Evolutionary conservation across 2,329 filamentous ascomycete genomes (phyloP).

Genomic region (Monosporascus sp.): DNA sequence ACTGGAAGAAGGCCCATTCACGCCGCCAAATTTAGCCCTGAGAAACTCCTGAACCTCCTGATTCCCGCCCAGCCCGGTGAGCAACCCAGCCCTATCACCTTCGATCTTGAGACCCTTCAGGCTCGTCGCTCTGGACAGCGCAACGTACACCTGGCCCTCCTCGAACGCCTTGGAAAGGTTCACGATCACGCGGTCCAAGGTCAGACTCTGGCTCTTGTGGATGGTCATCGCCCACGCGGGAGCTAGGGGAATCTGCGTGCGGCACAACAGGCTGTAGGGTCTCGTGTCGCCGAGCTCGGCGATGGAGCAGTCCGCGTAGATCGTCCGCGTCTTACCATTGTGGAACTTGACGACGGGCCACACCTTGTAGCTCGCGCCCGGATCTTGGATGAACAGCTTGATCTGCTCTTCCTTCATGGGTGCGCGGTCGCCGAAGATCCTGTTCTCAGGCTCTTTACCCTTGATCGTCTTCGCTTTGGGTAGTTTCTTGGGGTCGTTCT

Average conservation of each 20-base stretch:
- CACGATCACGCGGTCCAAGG: slow-evolving; percentile 52
- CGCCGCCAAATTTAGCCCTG: slow-evolving; percentile 27
- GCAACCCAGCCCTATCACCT: slow-evolving; percentile 23
- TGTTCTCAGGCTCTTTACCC: slow-evolving; percentile 8
- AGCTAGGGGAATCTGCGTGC: slow-evolving; percentile 57
- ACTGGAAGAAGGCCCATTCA: slow-evolving; percentile 8
- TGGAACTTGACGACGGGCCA: slow-evolving; percentile 52
- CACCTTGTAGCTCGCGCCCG: slow-evolving; percentile 21
- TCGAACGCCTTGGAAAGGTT: slow-evolving; percentile 48
- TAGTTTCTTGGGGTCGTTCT: slow-evolving; percentile 21
- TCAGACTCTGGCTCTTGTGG: slow-evolving; percentile 60
- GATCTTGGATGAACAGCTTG: slow-evolving; percentile 29
- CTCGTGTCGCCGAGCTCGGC: slow-evolving; percentile 38
- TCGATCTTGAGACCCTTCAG: slow-evolving; percentile 42
- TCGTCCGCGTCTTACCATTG: slow-evolving; percentile 38
- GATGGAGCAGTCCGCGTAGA: slow-evolving; percentile 46
- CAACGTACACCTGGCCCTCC: slow-evolving; percentile 57
- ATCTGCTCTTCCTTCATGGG: slow-evolving; percentile 31
- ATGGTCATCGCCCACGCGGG: slow-evolving; percentile 60
- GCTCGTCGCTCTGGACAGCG: slow-evolving; percentile 50
- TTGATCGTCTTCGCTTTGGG: slow-evolving; percentile 18
- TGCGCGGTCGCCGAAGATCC: slow-evolving; percentile 32
- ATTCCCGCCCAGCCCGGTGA: slow-evolving; percentile 26
- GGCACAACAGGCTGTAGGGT: slow-evolving; percentile 42
- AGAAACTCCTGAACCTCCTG: slow-evolving; percentile 29